phyloP scores from a whole-genome alignment of 306 rosid genomes.

The Boehmeria nivea region DNA sequence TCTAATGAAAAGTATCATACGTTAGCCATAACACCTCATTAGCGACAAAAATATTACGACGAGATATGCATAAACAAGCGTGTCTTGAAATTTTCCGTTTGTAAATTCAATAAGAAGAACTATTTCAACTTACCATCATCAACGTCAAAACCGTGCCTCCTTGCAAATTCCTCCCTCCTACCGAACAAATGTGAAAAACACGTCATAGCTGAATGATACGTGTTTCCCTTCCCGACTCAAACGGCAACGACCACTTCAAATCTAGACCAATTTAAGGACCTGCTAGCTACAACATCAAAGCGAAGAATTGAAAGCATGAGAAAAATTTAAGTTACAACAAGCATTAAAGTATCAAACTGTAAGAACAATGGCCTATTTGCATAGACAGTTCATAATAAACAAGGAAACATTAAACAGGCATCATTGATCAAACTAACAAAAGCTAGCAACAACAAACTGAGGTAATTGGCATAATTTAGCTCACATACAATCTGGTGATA shows the following conservation, averaged over 20 bases:
- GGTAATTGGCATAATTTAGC: too few relatives aligned
- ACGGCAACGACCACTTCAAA: slow-evolving; percentile 12
- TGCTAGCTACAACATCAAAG: slow-evolving; percentile 24
- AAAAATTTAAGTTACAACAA: not conserved
- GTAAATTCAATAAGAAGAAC: too few relatives aligned
- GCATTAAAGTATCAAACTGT: not conserved
- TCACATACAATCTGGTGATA: too few relatives aligned
- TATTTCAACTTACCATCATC: slow-evolving; percentile 48
- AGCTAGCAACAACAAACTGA: too few relatives aligned
- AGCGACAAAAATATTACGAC: not conserved
- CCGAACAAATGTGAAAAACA: slow-evolving; percentile 55
- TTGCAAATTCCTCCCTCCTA: slow-evolving; percentile 30
- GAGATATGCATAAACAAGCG: too few relatives aligned
- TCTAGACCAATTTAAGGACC: slow-evolving; percentile 33
- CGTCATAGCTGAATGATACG: slow-evolving; percentile 51
- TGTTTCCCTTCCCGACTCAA: slow-evolving; percentile 13
- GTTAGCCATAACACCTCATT: not conserved
- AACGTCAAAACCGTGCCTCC: slow-evolving; percentile 19
- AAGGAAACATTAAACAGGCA: too few relatives aligned
- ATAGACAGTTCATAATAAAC: too few relatives aligned
- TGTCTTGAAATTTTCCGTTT: too few relatives aligned
- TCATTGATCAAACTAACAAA: too few relatives aligned
- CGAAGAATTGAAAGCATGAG: slow-evolving; percentile 13
- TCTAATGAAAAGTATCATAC: not conserved
- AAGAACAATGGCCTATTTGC: too few relatives aligned